A percentile compares a stretch with the other conserved stretches of the same genome.
Evolutionary conservation across 139 green algal species (phyloP).

Genomic region (Spirogloea muscicola): DNA sequence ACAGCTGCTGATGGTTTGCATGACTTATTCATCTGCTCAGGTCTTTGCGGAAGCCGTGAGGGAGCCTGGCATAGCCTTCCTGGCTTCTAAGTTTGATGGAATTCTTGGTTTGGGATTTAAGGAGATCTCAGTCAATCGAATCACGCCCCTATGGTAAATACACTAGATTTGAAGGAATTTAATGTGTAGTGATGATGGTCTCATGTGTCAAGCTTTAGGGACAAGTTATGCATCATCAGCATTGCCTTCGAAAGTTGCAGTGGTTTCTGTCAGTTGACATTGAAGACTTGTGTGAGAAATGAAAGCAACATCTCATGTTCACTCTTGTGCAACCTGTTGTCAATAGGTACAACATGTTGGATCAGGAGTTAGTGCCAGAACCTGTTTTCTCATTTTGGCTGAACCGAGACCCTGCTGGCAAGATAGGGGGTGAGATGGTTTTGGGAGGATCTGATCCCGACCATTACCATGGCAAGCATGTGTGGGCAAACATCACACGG

Average conservation of each 20-base stretch:
- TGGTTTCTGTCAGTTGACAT: too few relatives aligned
- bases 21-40: too few relatives aligned
- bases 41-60: constrained; percentile 54
- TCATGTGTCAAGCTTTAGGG: too few relatives aligned
- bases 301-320: too few relatives aligned
- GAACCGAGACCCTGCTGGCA: constrained; percentile 64
- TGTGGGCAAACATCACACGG: constrained; percentile 75
- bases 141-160: too few relatives aligned
- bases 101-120: constrained; percentile 95
- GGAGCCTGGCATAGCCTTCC: constrained; percentile 91
- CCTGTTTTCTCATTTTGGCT: constrained; percentile 98
- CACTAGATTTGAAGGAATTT: too few relatives aligned
- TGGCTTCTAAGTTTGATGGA: constrained; percentile 95
- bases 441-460: constrained; percentile 82
- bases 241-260: too few relatives aligned
- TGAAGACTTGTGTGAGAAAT: not conserved
- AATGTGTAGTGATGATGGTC: too few relatives aligned
- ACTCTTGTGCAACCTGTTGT: too few relatives aligned
- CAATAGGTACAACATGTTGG: constrained; percentile 68
- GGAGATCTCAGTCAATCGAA: constrained; percentile 83
- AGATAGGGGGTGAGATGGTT: constrained; percentile 83
- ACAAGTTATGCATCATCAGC: too few relatives aligned
- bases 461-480: constrained; percentile 85
- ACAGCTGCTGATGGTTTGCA: too few relatives aligned
- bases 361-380: constrained; percentile 70